Evolutionary conservation across 306 rosid genomes (phyloP).

Genomic region (Malus sylvestris): DNA sequence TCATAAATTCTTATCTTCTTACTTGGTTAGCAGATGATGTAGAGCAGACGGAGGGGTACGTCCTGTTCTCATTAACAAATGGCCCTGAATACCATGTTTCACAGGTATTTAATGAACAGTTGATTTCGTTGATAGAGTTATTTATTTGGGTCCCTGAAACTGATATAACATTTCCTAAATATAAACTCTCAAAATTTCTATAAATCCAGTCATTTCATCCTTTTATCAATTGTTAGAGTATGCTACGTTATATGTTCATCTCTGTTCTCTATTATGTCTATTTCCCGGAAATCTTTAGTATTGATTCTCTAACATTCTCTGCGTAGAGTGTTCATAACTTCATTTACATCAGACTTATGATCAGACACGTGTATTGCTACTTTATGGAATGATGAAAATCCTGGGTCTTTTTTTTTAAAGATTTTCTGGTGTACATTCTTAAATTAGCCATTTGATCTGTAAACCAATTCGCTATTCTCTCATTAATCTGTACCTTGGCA

Average conservation of each 20-base stretch:
- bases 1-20: slow-evolving; percentile 7
- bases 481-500: neutral
- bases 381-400: neutral
- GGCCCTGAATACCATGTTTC: slow-evolving; percentile 96
- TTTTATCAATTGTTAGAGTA: neutral
- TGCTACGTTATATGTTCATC: neutral
- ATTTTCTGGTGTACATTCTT: neutral
- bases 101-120: slow-evolving; percentile 50
- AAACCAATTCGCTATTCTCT: neutral
- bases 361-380: neutral
- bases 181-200: neutral
- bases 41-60: slow-evolving; percentile 70
- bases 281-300: neutral
- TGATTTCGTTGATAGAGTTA: slow-evolving; percentile 10
- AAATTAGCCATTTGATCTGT: neutral
- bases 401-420: neutral
- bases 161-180: neutral
- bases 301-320: neutral
- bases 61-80: slow-evolving; percentile 78
- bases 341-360: neutral
- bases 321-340: neutral
- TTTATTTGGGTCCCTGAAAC: neutral
- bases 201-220: neutral
- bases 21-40: slow-evolving; percentile 51
- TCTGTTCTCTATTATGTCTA: neutral